phyloP scores from a whole-genome alignment of 2,329 filamentous ascomycete species.

The Sporothrix dimorphospora region DNA sequence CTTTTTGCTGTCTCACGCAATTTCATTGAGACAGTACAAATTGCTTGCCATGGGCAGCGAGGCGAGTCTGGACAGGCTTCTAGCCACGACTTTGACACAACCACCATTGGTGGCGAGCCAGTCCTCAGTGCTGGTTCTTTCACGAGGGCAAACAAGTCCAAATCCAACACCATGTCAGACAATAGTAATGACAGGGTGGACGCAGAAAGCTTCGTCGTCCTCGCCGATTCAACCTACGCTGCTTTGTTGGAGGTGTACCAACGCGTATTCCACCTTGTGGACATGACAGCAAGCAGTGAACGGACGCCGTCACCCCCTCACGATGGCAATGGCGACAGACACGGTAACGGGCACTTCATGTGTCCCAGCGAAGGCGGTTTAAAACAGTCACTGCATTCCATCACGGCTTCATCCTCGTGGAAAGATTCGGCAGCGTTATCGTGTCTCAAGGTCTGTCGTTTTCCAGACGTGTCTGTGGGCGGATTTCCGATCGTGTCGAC shows the following conservation, averaged over 20 bases:
- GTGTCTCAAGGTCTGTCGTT: constrained; percentile 44
- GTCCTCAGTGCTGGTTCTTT: neutral
- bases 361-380: neutral
- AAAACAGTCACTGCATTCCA: constrained; percentile 2
- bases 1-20: constrained; percentile 47
- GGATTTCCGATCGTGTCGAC: constrained; percentile 47
- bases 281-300: constrained; percentile 15
- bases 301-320: neutral
- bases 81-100: neutral
- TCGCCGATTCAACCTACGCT: constrained; percentile 46
- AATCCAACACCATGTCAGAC: neutral
- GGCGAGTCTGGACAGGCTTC: neutral
- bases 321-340: neutral
- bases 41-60: neutral
- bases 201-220: constrained; percentile 36
- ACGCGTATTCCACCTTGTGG: constrained; percentile 44
- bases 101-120: neutral
- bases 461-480: constrained; percentile 48
- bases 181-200: constrained; percentile 17
- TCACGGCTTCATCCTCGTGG: constrained; percentile 28
- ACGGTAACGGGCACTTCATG: neutral
- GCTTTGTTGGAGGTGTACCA: constrained; percentile 48
- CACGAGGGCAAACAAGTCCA: neutral
- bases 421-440: constrained; percentile 33
- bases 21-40: constrained; percentile 44